Conservation (phyloP, 768 basidiomycete species). For the Lentinus brumalis region DNA sequence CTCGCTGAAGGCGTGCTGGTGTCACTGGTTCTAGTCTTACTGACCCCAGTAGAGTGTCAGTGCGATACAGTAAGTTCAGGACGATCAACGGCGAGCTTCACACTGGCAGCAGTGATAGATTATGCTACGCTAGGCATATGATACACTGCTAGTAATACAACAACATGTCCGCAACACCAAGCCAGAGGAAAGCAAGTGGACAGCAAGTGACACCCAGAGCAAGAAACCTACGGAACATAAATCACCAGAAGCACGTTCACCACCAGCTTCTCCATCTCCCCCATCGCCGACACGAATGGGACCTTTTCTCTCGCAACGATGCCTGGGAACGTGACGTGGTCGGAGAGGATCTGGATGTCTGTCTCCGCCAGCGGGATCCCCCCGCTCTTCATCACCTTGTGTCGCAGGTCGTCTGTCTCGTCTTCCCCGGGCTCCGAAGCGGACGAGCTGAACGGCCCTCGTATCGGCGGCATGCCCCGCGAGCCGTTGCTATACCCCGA, state of each 20-base stretch:
- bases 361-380: constrained; percentile 65
- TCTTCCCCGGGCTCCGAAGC: constrained; percentile 46
- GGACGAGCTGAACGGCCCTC: constrained; percentile 45
- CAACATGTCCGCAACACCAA: constrained; percentile 12
- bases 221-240: constrained; percentile 54
- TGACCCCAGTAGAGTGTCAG: no score
- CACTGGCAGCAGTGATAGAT: not conserved
- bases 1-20: no score
- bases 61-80: not conserved
- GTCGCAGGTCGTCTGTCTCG: constrained; percentile 43
- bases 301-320: constrained; percentile 66
- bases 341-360: constrained; percentile 62
- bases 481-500: constrained; percentile 22
- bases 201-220: constrained; percentile 1
- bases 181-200: constrained; percentile 6
- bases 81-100: not conserved
- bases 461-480: constrained; percentile 40
- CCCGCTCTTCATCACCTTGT: constrained; percentile 66
- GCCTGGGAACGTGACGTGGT: constrained; percentile 45
- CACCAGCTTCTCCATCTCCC: constrained; percentile 70
- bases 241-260: constrained; percentile 77
- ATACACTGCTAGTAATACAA: constrained; percentile 25
- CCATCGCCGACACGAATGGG: constrained; percentile 59
- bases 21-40: no score
- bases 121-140: constrained; percentile 8